Percentiles rank a stretch among this genome's conserved stretches.
These are phyloP conservation scores for Volvox carteri DNA, from an alignment of 163 green algal genomes.

Conservation along the genomic window DNA sequence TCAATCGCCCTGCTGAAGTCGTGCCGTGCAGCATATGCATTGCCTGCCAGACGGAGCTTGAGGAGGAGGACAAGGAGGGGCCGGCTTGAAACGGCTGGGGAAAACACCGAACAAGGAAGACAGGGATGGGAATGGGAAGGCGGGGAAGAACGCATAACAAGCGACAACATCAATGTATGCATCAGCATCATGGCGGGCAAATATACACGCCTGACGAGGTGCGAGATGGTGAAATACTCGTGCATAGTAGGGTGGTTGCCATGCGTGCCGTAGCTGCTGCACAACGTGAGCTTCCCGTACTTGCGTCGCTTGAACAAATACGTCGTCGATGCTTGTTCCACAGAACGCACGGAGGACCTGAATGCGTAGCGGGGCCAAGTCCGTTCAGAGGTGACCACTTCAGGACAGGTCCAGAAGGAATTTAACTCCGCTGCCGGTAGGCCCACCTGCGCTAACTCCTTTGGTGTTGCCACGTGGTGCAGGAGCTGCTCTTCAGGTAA, in stretches of 20 bases:
- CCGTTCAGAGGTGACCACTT: too few relatives aligned
- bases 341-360: constrained; percentile 29
- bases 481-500: constrained; percentile 26
- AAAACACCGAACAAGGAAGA: background rate
- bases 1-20: constrained; percentile 11
- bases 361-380: background rate
- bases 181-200: too few relatives aligned
- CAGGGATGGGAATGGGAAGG: background rate
- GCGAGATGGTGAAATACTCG: too few relatives aligned
- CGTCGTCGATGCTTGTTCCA: background rate
- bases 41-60: constrained; percentile 44
- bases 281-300: too few relatives aligned
- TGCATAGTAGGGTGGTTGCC: too few relatives aligned
- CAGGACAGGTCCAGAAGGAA: background rate
- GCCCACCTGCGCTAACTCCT: constrained; percentile 20
- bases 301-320: constrained; percentile 28
- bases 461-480: constrained; percentile 40
- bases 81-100: background rate
- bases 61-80: background rate
- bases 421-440: background rate
- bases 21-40: background rate
- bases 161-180: too few relatives aligned
- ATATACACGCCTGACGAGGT: too few relatives aligned
- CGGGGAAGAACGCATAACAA: too few relatives aligned
- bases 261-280: too few relatives aligned